Evolutionary conservation across 2,329 filamentous ascomycete species (phyloP).

Genomic region (Fusarium sp.): DNA sequence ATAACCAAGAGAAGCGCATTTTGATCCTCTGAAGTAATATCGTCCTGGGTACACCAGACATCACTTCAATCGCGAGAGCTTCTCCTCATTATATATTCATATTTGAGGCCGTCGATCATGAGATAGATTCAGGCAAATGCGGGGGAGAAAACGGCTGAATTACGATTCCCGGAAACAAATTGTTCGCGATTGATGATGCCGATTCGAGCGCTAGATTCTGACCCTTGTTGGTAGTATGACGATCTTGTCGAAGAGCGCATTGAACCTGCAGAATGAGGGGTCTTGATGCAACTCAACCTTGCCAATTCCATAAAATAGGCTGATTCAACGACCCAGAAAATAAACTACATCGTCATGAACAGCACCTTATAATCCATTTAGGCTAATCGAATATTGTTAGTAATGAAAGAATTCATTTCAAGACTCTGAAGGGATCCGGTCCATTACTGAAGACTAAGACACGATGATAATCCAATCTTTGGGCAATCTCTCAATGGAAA

Average conservation of each 20-base stretch:
- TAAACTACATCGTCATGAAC: not conserved
- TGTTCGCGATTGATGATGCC: not conserved
- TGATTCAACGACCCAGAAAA: not conserved
- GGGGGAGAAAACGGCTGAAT: constrained; percentile 1
- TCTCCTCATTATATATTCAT: not conserved
- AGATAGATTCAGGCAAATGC: not conserved
- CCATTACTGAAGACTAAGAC: no score
- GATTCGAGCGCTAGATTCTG: constrained; percentile 9
- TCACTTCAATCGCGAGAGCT: no score
- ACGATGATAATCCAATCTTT: no score
- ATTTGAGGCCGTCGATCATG: not conserved
- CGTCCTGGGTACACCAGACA: no score
- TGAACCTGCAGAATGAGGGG: constrained; percentile 1
- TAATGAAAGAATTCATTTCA: no score
- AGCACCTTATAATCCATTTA: not conserved
- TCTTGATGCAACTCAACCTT: not conserved
- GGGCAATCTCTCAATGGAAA: no score
- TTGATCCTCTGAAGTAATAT: no score
- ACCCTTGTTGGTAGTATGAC: constrained; percentile 1
- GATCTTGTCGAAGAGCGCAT: constrained; percentile 3
- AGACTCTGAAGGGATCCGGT: no score
- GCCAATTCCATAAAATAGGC: not conserved
- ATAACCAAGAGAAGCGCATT: constrained; percentile 1
- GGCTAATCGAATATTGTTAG: not conserved
- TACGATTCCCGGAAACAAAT: not conserved